Evolutionary conservation across 2,329 filamentous ascomycete genomes (phyloP), one percentile per base, ranked within the genome.

Genomic region (Xylaria hypoxylon): DNA sequence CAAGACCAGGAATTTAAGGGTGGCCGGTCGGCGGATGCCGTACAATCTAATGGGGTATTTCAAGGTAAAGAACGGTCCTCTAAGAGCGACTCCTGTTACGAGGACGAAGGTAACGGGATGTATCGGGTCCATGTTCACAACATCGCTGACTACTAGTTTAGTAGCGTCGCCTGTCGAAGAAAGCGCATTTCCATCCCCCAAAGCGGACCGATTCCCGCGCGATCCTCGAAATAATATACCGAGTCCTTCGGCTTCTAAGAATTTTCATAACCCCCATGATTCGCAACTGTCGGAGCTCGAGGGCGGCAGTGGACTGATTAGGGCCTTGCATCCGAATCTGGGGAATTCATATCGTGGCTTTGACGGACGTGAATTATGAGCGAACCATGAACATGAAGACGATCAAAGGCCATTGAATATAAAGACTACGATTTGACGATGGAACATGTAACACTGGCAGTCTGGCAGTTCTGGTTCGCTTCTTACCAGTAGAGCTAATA

Each of bases 211-310:
- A 26, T 17, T 35, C 10, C 56, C 45, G 15, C 13, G 11, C 15
- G 50, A 45, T 24, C 44, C 22, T 15, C 19, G 33, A 51, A 6
- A 24, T 15, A 28, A 17, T 19, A 5, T 26, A 13, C 17, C 19
- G 40, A 56, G 51, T 56, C 50, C 50, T 19, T 28, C 28, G 2
- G 2, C 8, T 13, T 58, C 63, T 2, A 28, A 47, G 10, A 45
- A 58, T 24, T n/a, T 24, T 19, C 28, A 42, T 13, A 44, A 31
- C n/a, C 38, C 58, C 6, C 52, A 59, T 31, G 8, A 53, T 51
- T 65, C 62, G 19, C 47, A 45, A 33, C 2, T 66, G 22, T 65
- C 63, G 3, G 66, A 68, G 48, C 55, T 68, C 7, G 66, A 68
- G 26, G 66, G 62, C 5, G 63, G 55, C 48, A 60, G 10, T 48